Conservation (phyloP, 495 filamentous ascomycete species). For the Podospora comata region DNA sequence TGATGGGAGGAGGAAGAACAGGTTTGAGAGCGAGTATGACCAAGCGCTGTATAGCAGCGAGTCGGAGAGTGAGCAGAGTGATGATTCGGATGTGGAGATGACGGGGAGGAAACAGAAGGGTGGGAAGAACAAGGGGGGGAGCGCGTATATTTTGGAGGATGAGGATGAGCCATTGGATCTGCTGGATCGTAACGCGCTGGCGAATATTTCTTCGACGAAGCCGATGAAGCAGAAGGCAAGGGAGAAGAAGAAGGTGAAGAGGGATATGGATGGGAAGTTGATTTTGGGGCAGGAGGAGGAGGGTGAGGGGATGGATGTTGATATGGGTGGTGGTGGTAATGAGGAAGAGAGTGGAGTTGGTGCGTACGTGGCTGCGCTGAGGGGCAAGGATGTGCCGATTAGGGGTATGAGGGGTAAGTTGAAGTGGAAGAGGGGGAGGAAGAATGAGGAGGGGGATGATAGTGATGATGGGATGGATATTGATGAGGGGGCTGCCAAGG, state of each 20-base stretch:
- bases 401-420: constrained; percentile 80
- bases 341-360: constrained; percentile 66
- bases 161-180: constrained; percentile 93
- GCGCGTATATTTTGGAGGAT: constrained; percentile 85
- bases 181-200: constrained; percentile 80
- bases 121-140: constrained; percentile 50
- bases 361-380: constrained; percentile 88
- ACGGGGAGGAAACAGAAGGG: constrained; percentile 47
- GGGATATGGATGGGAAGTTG: constrained; percentile 83
- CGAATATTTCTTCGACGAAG: constrained; percentile 88
- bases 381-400: constrained; percentile 74
- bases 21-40: constrained; percentile 89
- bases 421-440: constrained; percentile 75
- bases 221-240: constrained; percentile 59
- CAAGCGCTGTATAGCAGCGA: constrained; percentile 88
- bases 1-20: constrained; percentile 49
- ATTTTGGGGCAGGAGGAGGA: constrained; percentile 63
- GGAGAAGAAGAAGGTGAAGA: constrained; percentile 62
- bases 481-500: constrained; percentile 40
- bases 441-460: constrained; percentile 55
- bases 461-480: constrained; percentile 65
- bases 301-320: constrained; percentile 57
- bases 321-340: constrained; percentile 47
- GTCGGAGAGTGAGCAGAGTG: constrained; percentile 43
- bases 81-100: constrained; percentile 62